Conservation (phyloP, 2,329 filamentous ascomycete species). For the Aspergillus spinulosporus region DNA sequence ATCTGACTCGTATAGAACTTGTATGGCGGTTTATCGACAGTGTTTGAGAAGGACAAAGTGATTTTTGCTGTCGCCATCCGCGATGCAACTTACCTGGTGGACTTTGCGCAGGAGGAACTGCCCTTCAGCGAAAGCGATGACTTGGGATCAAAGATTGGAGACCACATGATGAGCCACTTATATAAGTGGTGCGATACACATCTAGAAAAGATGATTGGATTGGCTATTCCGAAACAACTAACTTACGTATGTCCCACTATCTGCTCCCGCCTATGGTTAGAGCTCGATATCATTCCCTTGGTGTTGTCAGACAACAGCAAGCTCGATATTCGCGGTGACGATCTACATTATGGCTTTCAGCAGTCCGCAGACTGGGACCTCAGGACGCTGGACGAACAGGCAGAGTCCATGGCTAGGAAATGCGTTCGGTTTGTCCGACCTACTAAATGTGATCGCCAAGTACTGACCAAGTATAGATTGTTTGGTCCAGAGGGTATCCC, state of each 20-base stretch:
- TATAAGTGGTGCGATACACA: slow-evolving; percentile 64
- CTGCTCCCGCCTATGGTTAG: slow-evolving; percentile 71
- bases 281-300: slow-evolving; percentile 74
- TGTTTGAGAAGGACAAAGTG: slow-evolving; percentile 47
- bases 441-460: background rate
- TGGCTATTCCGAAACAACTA: slow-evolving; percentile 65
- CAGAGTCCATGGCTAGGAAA: slow-evolving; percentile 78
- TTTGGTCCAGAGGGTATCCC: slow-evolving; percentile 73
- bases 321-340: slow-evolving; percentile 12
- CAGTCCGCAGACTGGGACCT: slow-evolving; percentile 46
- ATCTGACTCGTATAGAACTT: slow-evolving; percentile 34
- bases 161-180: slow-evolving; percentile 61
- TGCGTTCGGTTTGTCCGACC: slow-evolving; percentile 61
- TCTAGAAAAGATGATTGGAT: slow-evolving; percentile 72
- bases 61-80: slow-evolving; percentile 69
- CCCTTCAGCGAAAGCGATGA: slow-evolving; percentile 44
- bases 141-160: slow-evolving; percentile 52
- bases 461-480: slow-evolving; percentile 48
- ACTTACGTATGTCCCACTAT: slow-evolving; percentile 63
- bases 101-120: slow-evolving; percentile 67
- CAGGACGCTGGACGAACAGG: slow-evolving; percentile 73
- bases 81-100: slow-evolving; percentile 72
- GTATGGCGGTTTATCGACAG: slow-evolving; percentile 43
- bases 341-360: slow-evolving; percentile 29
- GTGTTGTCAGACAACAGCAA: slow-evolving; percentile 52